Base-by-base conservation (phyloP, 129 eudicot genomes). In the Erigeron canadensis region DNA sequence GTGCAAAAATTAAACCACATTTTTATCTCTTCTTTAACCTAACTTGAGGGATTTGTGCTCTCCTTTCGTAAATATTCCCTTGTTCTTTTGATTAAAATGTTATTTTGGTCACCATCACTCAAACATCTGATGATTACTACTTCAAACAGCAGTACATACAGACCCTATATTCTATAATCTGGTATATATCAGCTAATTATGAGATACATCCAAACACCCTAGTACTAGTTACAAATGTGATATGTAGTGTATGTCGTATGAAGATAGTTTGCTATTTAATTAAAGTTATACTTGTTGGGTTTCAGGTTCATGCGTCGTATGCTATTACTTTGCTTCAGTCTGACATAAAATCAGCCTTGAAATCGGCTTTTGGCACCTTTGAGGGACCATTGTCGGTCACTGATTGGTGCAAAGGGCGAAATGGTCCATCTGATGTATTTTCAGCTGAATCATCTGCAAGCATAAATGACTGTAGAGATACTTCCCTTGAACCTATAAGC, bases 371-470 rank as follows among this genome's bases (percentile, higher is more conserved):
- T 83, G 88, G 88, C 69, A 82, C 82, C 63, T 87, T 81, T 78
- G 99, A 95, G 71, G 99, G 99, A 55, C 99, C 99, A 10, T 71
- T 95, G 74, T 78, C 87, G 63, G 97, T 90, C 69, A 86, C 69
- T 21, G 97, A 95, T 83, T 95, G 99, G 99, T 95, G 99, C 82
- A 88, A 84, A 82, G 99, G 94, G 67, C 89, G 96, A 43, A 83
- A 81, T 19, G 82, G 82, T 86, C 91, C 80, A 79, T 75, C 85
- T 61, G 99, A 95, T 72, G 96, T 87, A 42, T 85, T 79, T 80
- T 86, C 91, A 53, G 89, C 87, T 37, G 97, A 95, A 56, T 90
- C 96, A 13, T 84, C 96, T 75, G 84, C 90, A 61, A 89, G 88
- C 77, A 77, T 78, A 71, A 86, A 84, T 75, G 99, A 28, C 34